Percentiles rank a stretch among this genome's conserved stretches.
Evolutionary conservation across 768 basidiomycete species (phyloP).

Genomic region (Lentinula guzmanii): DNA sequence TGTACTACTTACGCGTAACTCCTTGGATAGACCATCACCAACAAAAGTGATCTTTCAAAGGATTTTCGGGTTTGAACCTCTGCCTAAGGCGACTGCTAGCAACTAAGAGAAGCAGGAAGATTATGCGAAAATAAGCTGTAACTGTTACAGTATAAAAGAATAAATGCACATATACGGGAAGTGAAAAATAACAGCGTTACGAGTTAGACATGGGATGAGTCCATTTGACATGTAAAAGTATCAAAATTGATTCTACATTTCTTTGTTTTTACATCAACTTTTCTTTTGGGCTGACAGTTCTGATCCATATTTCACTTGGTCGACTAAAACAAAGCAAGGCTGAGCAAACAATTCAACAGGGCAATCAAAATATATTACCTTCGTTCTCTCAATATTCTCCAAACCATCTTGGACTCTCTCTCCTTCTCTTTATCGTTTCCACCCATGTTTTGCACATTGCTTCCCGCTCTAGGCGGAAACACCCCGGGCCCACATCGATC

Average conservation of each 20-base stretch:
- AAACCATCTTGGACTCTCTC: constrained; percentile 48
- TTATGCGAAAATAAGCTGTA: background rate
- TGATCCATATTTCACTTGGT: constrained; percentile 69
- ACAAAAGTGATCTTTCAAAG: too few relatives aligned
- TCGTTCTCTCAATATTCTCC: constrained; percentile 69
- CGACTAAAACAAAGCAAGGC: constrained; percentile 40
- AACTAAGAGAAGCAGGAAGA: background rate
- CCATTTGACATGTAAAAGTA: background rate
- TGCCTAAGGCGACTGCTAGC: too few relatives aligned
- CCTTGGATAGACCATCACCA: too few relatives aligned
- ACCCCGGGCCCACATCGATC: constrained; percentile 62
- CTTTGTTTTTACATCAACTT: constrained; percentile 34
- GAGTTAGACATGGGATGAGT: background rate
- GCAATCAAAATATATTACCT: constrained; percentile 41
- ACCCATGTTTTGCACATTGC: constrained; percentile 16
- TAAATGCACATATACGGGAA: background rate
- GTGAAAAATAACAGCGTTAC: background rate
- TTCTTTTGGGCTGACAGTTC: constrained; percentile 63
- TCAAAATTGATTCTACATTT: background rate
- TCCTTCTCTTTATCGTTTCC: constrained; percentile 19
- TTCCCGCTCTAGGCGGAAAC: constrained; percentile 53
- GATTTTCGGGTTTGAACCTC: too few relatives aligned
- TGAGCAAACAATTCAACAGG: constrained; percentile 15
- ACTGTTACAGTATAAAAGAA: background rate
- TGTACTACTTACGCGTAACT: too few relatives aligned